phyloP scores from a whole-genome alignment of 2,329 filamentous ascomycete genomes.

The Proliferodiscus dingleyae region DNA sequence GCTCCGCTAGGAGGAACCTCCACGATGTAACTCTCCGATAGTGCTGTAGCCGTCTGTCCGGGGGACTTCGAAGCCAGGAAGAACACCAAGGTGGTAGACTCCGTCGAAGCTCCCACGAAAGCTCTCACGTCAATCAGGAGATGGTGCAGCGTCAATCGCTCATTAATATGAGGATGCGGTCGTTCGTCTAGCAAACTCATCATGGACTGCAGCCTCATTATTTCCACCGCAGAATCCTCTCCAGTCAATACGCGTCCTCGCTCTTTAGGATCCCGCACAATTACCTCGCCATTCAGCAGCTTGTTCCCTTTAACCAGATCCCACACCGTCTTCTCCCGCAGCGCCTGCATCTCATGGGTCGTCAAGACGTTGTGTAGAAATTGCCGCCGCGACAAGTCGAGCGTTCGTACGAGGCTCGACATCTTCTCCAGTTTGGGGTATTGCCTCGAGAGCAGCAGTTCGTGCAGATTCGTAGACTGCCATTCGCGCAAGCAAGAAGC shows the following conservation, averaged over 20 bases:
- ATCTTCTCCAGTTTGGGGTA: constrained; percentile 79
- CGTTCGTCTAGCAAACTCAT: constrained; percentile 90
- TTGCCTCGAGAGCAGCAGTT: constrained; percentile 75
- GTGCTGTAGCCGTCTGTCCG: constrained; percentile 55
- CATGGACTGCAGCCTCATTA: constrained; percentile 85
- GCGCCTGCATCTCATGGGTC: constrained; percentile 68
- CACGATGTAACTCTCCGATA: constrained; percentile 81
- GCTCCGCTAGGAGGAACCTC: constrained; percentile 71
- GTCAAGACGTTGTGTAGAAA: constrained; percentile 93
- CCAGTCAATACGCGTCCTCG: constrained; percentile 82
- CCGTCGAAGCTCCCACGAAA: constrained; percentile 71
- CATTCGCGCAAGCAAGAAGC: constrained; percentile 94
- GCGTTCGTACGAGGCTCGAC: constrained; percentile 70
- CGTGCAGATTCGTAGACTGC: constrained; percentile 96
- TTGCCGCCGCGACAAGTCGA: constrained; percentile 82
- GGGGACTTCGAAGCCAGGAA: constrained; percentile 70
- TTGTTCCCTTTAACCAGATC: constrained; percentile 93
- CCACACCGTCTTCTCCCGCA: constrained; percentile 92
- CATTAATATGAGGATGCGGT: constrained; percentile 62
- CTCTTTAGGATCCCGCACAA: constrained; percentile 82
- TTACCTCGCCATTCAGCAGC: constrained; percentile 86
- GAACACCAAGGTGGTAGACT: constrained; percentile 70
- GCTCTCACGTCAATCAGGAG: constrained; percentile 78
- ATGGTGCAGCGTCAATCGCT: constrained; percentile 71
- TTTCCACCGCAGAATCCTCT: constrained; percentile 86